phyloP scores from a whole-genome alignment of 305 asterid genomes.

The Plantago lanceolata region DNA sequence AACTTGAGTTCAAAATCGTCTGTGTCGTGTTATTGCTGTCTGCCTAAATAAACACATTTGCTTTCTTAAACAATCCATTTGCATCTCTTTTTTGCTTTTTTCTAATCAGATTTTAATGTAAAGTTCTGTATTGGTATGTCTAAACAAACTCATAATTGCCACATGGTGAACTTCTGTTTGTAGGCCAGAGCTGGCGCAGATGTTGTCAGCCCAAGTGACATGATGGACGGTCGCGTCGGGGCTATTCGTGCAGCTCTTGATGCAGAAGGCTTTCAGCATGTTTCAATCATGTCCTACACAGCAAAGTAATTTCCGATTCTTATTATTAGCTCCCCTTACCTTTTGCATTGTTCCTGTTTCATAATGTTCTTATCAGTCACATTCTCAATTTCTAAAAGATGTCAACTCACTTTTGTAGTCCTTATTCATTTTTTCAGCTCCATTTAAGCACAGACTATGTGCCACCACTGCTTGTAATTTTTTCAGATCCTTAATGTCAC shows the following conservation, averaged over 20 bases:
- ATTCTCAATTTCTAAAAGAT: neutral
- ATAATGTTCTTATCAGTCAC: neutral
- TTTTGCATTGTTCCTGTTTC: neutral
- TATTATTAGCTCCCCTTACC: neutral
- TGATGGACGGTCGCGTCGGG: conserved; percentile 99
- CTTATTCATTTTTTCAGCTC: neutral
- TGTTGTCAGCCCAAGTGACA: conserved; percentile 95
- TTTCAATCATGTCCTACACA: conserved; percentile 92
- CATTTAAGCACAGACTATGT: neutral
- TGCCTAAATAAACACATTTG: neutral
- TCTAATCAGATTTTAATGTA: neutral
- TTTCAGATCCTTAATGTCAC: no score
- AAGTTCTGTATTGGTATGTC: neutral
- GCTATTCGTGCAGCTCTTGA: conserved; percentile 91
- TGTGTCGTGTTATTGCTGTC: neutral
- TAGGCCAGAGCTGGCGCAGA: conserved; percentile 99
- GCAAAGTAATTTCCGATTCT: conserved; percentile 58
- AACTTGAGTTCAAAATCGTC: neutral
- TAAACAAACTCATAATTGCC: conserved; percentile 13
- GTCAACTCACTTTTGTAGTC: neutral
- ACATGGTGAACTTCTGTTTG: conserved; percentile 16
- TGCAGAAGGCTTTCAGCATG: conserved; percentile 82
- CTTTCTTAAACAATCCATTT: neutral
- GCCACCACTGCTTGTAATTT: neutral
- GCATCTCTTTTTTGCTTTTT: neutral